phyloP scores from a whole-genome alignment of 2,329 filamentous ascomycete genomes.

The Hypomyces perniciosus region DNA sequence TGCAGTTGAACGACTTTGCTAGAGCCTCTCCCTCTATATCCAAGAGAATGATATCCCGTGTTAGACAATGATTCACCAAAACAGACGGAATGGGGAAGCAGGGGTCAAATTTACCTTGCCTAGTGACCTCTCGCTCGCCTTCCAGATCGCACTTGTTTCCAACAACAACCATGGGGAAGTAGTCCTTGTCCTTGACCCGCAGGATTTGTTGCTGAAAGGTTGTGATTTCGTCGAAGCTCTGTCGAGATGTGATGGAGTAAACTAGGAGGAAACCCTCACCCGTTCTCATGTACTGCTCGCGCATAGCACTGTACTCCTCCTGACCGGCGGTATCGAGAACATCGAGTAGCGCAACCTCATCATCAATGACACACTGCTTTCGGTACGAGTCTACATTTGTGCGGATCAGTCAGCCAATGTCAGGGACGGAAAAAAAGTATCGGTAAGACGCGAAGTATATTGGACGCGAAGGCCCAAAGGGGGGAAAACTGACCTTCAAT shows the following conservation, averaged over 20 bases:
- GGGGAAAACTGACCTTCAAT: conserved; percentile 74
- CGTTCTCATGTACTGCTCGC: conserved; percentile 99
- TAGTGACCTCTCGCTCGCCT: conserved; percentile 80
- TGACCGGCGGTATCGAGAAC: conserved; percentile 97
- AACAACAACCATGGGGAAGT: conserved; percentile 98
- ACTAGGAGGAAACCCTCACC: conserved; percentile 96
- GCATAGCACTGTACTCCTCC: conserved; percentile 98
- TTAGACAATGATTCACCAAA: not conserved
- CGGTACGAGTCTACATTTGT: conserved; percentile 80
- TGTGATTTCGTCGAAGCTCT: conserved; percentile 97
- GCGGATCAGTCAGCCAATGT: conserved; percentile 6
- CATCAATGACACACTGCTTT: conserved; percentile 99
- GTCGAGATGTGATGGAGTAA: conserved; percentile 95
- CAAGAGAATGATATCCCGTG: conserved; percentile 2
- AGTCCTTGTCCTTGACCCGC: conserved; percentile 98
- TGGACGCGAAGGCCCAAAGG: not conserved
- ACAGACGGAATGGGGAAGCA: not conserved
- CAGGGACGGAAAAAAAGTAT: not conserved
- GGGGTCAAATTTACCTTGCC: conserved; percentile 66
- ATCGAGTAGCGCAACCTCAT: conserved; percentile 94
- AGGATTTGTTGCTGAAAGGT: conserved; percentile 99
- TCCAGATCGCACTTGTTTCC: conserved; percentile 99
- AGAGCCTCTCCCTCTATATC: conserved; percentile 78
- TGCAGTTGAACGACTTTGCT: conserved; percentile 85
- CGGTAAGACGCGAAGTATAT: not conserved